A percentile compares a stretch with the other conserved stretches of the same genome.
Conservation (phyloP, 306 rosid genomes). For the Trifolium repens region DNA sequence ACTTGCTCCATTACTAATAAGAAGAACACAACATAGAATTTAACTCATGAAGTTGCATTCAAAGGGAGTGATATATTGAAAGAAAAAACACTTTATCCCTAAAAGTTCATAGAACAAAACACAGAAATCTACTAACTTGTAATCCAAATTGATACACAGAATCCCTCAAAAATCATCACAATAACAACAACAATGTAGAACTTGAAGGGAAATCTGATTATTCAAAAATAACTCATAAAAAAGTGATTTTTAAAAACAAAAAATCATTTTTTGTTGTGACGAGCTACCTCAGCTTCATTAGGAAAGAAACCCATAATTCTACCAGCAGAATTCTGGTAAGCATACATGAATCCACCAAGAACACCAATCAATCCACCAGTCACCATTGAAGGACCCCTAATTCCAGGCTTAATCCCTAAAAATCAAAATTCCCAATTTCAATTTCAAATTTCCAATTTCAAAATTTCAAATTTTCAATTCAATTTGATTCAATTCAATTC, state of each 20-base stretch:
- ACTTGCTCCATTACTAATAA: neutral
- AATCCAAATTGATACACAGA: slow-evolving; percentile 4
- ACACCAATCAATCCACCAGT: slow-evolving; percentile 89
- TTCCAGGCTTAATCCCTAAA: slow-evolving; percentile 93
- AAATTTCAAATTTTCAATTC: neutral
- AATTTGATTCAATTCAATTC: neutral
- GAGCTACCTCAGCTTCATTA: slow-evolving; percentile 87
- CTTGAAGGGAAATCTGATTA: slow-evolving; percentile 31
- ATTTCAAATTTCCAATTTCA: neutral
- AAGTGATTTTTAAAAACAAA: neutral
- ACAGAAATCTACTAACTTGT: slow-evolving; percentile 15
- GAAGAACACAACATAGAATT: neutral
- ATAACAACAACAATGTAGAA: neutral
- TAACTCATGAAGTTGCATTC: neutral
- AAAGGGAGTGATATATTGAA: slow-evolving; percentile 13
- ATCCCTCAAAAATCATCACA: neutral
- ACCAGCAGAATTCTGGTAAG: slow-evolving; percentile 91
- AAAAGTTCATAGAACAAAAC: slow-evolving; percentile 16
- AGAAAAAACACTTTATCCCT: neutral
- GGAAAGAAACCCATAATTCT: slow-evolving; percentile 95
- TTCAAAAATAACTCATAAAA: slow-evolving; percentile 18
- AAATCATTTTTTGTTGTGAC: slow-evolving; percentile 64
- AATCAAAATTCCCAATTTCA: neutral
- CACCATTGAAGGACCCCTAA: slow-evolving; percentile 94
- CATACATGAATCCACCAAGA: slow-evolving; percentile 97